A percentile compares a stretch with the other conserved stretches of the same genome.
Conservation (phyloP, 805 yeast species). For the Suhomyces sp. region DNA sequence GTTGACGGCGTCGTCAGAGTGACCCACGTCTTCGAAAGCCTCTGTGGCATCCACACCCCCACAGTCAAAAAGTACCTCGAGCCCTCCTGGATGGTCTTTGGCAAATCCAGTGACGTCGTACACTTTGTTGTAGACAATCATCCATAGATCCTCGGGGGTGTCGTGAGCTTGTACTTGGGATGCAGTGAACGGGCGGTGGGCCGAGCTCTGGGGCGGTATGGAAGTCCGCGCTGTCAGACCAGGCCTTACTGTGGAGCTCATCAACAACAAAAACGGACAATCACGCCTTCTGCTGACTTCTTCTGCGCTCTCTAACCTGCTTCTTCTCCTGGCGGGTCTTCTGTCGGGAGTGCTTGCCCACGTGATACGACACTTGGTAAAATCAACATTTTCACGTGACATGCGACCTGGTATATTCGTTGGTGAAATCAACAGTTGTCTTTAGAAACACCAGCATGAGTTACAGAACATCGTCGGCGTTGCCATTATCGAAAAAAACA, state of each 20-base stretch:
- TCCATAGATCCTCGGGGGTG: constrained; percentile 78
- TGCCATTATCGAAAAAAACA: constrained; percentile 44
- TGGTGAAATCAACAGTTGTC: neutral
- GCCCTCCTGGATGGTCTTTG: constrained; percentile 75
- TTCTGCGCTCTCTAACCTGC: too few species aligned
- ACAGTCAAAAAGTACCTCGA: constrained; percentile 70
- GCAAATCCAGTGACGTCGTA: constrained; percentile 72
- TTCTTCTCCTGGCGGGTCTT: too few species aligned
- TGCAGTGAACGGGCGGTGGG: constrained; percentile 12
- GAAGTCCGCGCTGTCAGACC: neutral
- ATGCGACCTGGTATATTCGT: neutral
- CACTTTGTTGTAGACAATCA: constrained; percentile 77
- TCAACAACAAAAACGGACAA: neutral
- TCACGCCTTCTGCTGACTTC: neutral
- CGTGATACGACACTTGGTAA: too few species aligned
- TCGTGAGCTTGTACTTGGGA: constrained; percentile 67
- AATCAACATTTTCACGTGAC: too few species aligned
- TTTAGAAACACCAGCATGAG: constrained; percentile 2
- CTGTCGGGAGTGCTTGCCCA: too few species aligned
- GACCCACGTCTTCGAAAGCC: constrained; percentile 52
- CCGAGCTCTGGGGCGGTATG: neutral
- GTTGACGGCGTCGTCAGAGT: constrained; percentile 32
- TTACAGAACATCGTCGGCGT: constrained; percentile 20
- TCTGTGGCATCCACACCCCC: constrained; percentile 78
- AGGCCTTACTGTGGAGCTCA: neutral